phyloP scores from a whole-genome alignment of 768 basidiomycete genomes.

The Podaxis pistillaris region DNA sequence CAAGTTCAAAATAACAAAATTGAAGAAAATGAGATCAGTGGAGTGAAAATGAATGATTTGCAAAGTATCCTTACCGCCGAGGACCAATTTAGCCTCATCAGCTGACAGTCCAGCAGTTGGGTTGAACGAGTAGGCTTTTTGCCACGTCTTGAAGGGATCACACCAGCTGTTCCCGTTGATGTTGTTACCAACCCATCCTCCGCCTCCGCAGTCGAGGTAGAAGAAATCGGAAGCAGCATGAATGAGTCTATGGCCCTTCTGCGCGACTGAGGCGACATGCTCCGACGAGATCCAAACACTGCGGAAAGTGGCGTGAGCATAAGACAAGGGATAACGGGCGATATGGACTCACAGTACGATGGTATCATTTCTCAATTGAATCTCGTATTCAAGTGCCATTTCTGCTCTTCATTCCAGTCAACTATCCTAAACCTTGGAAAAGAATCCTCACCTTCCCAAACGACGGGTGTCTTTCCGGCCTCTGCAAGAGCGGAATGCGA shows the following conservation, averaged over 20 bases:
- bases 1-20: not conserved
- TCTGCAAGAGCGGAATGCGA: constrained; percentile 53
- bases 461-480: constrained; percentile 70
- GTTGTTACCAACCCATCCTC: constrained; percentile 63
- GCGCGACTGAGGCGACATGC: constrained; percentile 54
- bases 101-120: constrained; percentile 57
- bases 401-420: constrained; percentile 39
- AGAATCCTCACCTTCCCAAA: constrained; percentile 63
- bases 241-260: constrained; percentile 58
- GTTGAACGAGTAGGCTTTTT: constrained; percentile 72
- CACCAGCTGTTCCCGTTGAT: constrained; percentile 63
- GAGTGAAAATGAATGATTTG: too few relatives aligned
- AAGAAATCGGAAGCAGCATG: constrained; percentile 78
- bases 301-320: not conserved
- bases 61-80: constrained; percentile 51
- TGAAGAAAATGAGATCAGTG: not conserved
- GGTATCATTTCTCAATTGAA: constrained; percentile 45
- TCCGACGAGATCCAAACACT: constrained; percentile 74
- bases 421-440: not conserved
- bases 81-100: constrained; percentile 51
- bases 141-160: constrained; percentile 82
- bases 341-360: constrained; percentile 49
- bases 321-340: not conserved
- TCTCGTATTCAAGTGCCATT: constrained; percentile 56
- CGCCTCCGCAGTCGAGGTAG: constrained; percentile 78